Base-by-base conservation (phyloP, 768 basidiomycete genomes). In the Cystobasidium onofrii region DNA sequence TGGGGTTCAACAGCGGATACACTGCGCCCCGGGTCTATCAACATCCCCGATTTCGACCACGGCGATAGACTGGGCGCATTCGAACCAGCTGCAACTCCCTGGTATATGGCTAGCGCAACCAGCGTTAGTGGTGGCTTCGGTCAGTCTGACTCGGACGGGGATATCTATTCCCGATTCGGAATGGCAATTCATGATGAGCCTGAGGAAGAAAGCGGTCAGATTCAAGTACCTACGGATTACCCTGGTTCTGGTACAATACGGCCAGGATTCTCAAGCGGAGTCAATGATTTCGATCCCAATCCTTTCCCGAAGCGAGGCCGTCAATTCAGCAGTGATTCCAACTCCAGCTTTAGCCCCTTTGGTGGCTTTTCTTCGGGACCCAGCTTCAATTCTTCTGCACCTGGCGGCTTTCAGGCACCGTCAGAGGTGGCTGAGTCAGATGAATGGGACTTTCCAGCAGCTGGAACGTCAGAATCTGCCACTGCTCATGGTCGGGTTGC, bases 1-100 rank as follows among this genome's bases (percentile, higher is more conserved):
- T 73, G 77, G 76, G 41, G 73, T 75, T 13, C 25, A 12, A 29
- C 57, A 67, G 64, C 75, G 72, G 33, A 66, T 57, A 46, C 46
- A n/a, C 25, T 66, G 12, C 23, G 69, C 4, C 69, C 69, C 25
- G 29, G 36, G 1, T 55, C 50, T 55, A 71, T 75, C 20, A 43
- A 27, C 33, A 75, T 75, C 15, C 74, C 74, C 6, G 66, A 75
- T 33, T 67, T 67, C 50, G 65, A 67, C n/a, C 27, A 39, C 25
- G 27, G 15, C 9, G 44, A 67, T 50, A 34, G 52, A 7, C 7
- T 71, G 10, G 29, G 50, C 12, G 69, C 55, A 6, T 71, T 36
- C 17, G 69, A 54, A 9, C 55, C 69, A 20, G 25, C 29, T 15
- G 27, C 31, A 7, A 71, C 66, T 7, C 66, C 66, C 36, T 69